Conservation (phyloP, 1,139 yeast species). For the Barnettozyma hawaiiensis region DNA sequence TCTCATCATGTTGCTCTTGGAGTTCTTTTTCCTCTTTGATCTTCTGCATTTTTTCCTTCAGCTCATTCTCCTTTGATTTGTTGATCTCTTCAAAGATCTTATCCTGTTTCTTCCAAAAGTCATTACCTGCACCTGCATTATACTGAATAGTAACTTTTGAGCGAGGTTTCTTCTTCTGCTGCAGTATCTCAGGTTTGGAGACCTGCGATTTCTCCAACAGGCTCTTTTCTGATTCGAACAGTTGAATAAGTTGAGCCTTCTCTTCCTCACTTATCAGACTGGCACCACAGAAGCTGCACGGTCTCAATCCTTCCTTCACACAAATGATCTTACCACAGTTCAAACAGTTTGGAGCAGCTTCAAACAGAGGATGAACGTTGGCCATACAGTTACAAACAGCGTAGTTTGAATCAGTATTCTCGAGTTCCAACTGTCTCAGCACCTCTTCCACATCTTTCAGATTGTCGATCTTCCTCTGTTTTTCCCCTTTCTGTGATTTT, state of each 20-base stretch:
- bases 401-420: slow-evolving; percentile 25
- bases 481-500: slow-evolving; percentile 35
- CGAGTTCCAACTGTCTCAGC: slow-evolving; percentile 34
- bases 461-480: slow-evolving; percentile 50
- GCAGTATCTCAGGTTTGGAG: slow-evolving; percentile 4
- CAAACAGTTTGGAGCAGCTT: slow-evolving; percentile 87
- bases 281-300: slow-evolving; percentile 78
- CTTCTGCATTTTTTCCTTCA: slow-evolving; percentile 27
- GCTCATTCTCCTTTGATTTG: slow-evolving; percentile 29
- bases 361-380: slow-evolving; percentile 79
- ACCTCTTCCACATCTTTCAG: slow-evolving; percentile 45
- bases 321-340: slow-evolving; percentile 95
- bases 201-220: slow-evolving; percentile 27
- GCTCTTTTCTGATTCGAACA: slow-evolving; percentile 46
- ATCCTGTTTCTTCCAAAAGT: slow-evolving; percentile 65
- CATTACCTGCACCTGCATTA: slow-evolving; percentile 53
- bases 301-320: slow-evolving; percentile 78
- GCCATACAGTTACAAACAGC: slow-evolving; percentile 73
- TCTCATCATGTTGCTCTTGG: slow-evolving; percentile 35
- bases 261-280: slow-evolving; percentile 60
- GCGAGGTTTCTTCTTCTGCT: slow-evolving; percentile 16
- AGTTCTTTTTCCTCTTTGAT: slow-evolving; percentile 37
- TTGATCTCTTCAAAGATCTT: slow-evolving; percentile 50
- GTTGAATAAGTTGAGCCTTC: slow-evolving; percentile 47
- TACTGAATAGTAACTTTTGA: slow-evolving; percentile 34